Conservation (phyloP, 2,329 filamentous ascomycete species). For the Nemania abortiva region DNA sequence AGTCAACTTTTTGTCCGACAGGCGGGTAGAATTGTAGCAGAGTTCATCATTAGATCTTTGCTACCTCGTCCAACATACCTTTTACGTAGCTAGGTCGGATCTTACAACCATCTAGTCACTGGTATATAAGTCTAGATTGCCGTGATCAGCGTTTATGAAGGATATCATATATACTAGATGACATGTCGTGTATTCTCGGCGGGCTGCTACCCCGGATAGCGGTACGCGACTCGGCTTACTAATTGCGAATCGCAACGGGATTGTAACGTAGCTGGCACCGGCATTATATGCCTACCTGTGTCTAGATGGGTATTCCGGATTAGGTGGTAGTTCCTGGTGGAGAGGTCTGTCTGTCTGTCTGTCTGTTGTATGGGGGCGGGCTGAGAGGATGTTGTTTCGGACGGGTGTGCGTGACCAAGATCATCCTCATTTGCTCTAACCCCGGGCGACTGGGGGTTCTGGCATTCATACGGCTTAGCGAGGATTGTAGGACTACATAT, state of each 20-base stretch:
- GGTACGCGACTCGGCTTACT: background rate
- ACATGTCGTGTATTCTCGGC: background rate
- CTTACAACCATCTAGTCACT: background rate
- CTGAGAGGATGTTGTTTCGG: background rate
- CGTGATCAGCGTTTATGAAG: background rate
- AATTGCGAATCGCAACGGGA: background rate
- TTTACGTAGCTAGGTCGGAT: background rate
- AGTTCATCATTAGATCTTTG: background rate
- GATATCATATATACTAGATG: background rate
- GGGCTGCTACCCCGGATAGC: background rate
- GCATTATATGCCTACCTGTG: background rate
- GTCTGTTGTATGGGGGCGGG: background rate
- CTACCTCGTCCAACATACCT: background rate
- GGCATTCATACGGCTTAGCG: slow-evolving; percentile 19
- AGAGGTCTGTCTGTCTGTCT: background rate
- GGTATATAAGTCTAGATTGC: background rate
- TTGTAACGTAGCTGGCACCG: background rate
- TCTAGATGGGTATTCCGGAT: background rate
- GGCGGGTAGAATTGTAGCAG: background rate
- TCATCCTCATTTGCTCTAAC: slow-evolving; percentile 26
- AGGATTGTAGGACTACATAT: background rate
- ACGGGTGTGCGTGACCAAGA: slow-evolving; percentile 26
- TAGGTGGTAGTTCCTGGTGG: background rate
- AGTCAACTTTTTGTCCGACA: background rate
- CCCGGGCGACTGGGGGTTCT: slow-evolving; percentile 30